Base-by-base conservation (phyloP, 2,329 filamentous ascomycete genomes). In the Neonectria magnoliae region DNA sequence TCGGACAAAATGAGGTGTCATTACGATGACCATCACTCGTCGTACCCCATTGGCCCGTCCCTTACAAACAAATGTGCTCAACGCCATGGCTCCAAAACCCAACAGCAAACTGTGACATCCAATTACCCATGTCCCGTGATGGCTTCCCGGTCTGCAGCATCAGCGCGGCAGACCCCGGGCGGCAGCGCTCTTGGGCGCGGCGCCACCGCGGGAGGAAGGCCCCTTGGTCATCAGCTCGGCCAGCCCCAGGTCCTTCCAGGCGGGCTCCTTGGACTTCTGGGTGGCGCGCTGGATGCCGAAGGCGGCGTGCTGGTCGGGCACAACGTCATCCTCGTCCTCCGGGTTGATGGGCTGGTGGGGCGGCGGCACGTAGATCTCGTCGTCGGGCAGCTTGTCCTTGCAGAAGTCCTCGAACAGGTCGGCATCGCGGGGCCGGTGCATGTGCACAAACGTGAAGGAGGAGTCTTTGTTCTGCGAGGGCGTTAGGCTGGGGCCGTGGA, bases 311-410 rank as follows among this genome's bases (percentile, higher is more conserved):
- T 96, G 93, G 78, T 96, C 92, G 0, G 93, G 93, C 5, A 96
- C 93, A 4, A 96, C 91, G 75, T 96, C 93, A 75, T 96, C 93
- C 80, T 96, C 92, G 77, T 96, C 93, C 78, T 96, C 93, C 0
- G 93, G 93, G 76, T 96, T 95, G 75, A 94, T 85, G 44, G 93
- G 93, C 77, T 93, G 92, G 76, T 94, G 88, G 67, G 93, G 88
- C 8, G 89, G 88, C 36, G 91, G 88, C n/a, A 97, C 91, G 78
- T 92, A 92, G 76, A 96, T 92, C 61, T 94, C 91, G 80, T 96
- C 93, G 66, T 86, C 83, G n/a, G 90, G 89, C 48, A 92, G 85
- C 74, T 85, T 87, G 80, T 91, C 89, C 76, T 87, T 88, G 84
- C 88, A 90, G 75, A 91, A 91, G 77, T 91, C 89, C 77, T 95